These are phyloP conservation scores for Amphicarpaea edgeworthii DNA, from an alignment of 306 rosid genomes.

Conservation along the genomic window DNA sequence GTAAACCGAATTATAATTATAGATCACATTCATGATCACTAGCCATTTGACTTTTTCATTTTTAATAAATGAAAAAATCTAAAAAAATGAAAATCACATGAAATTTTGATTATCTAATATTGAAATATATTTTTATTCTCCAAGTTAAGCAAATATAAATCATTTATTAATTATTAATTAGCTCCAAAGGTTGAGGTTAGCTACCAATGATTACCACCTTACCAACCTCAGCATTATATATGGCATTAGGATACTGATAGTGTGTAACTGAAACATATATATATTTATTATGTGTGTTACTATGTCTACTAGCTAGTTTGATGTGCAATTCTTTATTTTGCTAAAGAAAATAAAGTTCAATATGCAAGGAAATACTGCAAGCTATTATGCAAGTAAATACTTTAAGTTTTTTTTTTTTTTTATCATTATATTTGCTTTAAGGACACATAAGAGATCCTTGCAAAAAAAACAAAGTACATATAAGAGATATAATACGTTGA, in stretches of 20 bases:
- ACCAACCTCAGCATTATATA: not conserved
- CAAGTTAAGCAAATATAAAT: constrained; percentile 34
- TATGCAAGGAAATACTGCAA: too few species aligned
- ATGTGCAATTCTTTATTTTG: not conserved
- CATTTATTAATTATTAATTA: constrained; percentile 42
- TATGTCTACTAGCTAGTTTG: not conserved
- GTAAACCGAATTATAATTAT: not conserved
- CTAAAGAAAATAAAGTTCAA: not conserved
- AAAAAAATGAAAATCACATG: constrained; percentile 37
- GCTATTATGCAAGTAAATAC: too few species aligned
- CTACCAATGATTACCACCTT: constrained; percentile 16
- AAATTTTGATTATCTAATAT: constrained; percentile 23
- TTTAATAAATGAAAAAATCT: constrained; percentile 38
- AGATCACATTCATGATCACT: constrained; percentile 16
- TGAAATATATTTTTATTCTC: constrained; percentile 16
- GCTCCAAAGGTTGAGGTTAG: constrained; percentile 9
- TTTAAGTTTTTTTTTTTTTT: too few species aligned
- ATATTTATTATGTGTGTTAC: not conserved
- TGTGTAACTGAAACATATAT: not conserved
- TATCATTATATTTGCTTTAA: too few species aligned
- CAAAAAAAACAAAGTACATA: too few species aligned
- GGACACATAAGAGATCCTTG: too few species aligned
- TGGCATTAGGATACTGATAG: not conserved
- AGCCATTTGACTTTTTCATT: constrained; percentile 6
- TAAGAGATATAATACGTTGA: too few species aligned